Percentiles rank a stretch among this genome's conserved stretches.
Conservation (phyloP, 805 yeast genomes). For the Metschnikowia koreensis region DNA sequence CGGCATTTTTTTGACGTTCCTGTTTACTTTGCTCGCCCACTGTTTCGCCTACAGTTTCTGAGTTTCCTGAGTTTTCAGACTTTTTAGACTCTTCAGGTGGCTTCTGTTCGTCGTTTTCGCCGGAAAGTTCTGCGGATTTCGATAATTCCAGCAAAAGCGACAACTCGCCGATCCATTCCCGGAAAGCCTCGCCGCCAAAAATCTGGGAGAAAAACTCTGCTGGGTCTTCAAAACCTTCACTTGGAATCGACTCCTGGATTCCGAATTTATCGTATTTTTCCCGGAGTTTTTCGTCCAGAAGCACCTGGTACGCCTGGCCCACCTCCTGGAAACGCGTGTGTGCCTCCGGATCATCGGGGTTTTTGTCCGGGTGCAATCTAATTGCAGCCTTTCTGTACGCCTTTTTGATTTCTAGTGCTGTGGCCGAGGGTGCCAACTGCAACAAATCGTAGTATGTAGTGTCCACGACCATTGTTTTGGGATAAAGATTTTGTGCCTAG, state of each 20-base stretch:
- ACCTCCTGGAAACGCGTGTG: conserved; percentile 46
- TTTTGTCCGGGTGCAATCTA: conserved; percentile 63
- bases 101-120: conserved; percentile 29
- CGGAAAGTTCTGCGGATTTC: conserved; percentile 43
- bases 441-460: conserved; percentile 43
- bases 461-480: conserved; percentile 40
- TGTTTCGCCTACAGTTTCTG: background rate
- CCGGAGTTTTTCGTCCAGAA: conserved; percentile 63
- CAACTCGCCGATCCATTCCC: conserved; percentile 47
- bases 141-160: conserved; percentile 48
- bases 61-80: background rate
- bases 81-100: conserved; percentile 8
- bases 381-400: conserved; percentile 79
- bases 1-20: background rate
- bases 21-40: background rate
- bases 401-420: conserved; percentile 43
- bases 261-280: conserved; percentile 73
- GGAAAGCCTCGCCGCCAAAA: conserved; percentile 89
- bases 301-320: conserved; percentile 75
- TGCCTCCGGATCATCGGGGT: conserved; percentile 45
- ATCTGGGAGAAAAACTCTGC: conserved; percentile 65
- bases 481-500: no score
- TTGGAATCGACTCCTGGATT: conserved; percentile 66
- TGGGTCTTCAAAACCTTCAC: conserved; percentile 68
- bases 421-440: conserved; percentile 33